Evolutionary conservation across 768 basidiomycete genomes (phyloP), one percentile per base, ranked within the genome.

Genomic region (Sarcomyxa edulis): DNA sequence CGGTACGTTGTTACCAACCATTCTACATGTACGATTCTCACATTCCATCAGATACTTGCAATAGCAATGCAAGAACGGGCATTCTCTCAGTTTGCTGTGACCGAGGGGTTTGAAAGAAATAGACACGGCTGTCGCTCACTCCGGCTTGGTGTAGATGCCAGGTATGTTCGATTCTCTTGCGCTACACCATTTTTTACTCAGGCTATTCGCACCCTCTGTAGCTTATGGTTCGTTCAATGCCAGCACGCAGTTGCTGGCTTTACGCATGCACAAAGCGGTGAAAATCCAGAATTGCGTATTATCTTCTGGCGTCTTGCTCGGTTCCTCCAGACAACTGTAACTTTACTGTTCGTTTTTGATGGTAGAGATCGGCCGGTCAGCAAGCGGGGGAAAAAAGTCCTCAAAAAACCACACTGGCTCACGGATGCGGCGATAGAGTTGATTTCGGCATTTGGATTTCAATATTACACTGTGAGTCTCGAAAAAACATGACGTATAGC

Each of bases 271-370:
- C 36, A 44, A 34, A 31, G 35, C 31, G 38, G 43, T 22, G 28
- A 45, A 32, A 45, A 41, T 21, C 44, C 44, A 3, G 41, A 41
- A 18, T 26, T 45, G 11, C 33, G 35, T 8, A 28, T 22, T n/a
- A 15, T 45, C n/a, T 41, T 45, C 27, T 40, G 32, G 19, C 8
- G 28, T 15, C 59, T 71, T 10, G 51, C 59, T 1, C 43, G 54
- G 1, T 50, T 76, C 6, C 48, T 69, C 2, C 41, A 59, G 6
- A 48, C 60, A 3, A 62, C 66, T 1, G 46, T 71, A 25, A 50
- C 61, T 1, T 60, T 61, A 6, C 52, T 76, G 1, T 72, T 76
- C 49, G 68, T 77, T 0, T 76, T 77, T 43, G 68, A 78, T 52
- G 74, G 75, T 1, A 59, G 62, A 0, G 35, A 56, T 14, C 59